Conservation (phyloP, 352 stramenopile genomes). For the Thraustochytrium striatum region DNA sequence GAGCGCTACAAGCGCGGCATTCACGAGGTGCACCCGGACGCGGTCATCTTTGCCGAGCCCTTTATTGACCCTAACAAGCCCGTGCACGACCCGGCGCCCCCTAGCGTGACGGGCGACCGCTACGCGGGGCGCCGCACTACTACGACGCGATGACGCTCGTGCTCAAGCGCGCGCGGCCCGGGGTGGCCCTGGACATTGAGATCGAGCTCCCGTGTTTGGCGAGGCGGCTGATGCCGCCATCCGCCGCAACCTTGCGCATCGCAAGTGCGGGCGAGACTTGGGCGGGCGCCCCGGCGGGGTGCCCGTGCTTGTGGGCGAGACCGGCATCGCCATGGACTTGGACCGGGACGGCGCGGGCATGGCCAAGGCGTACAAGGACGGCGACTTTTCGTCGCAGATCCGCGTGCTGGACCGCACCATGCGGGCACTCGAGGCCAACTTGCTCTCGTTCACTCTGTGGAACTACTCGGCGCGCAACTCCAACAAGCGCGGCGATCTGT, state of each 20-base stretch:
- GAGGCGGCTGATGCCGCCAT: neutral
- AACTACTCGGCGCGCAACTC: constrained; percentile 75
- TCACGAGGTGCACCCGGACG: constrained; percentile 61
- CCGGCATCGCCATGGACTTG: constrained; percentile 67
- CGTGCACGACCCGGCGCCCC: constrained; percentile 9
- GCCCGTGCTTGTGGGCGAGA: constrained; percentile 66
- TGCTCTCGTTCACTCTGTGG: constrained; percentile 79
- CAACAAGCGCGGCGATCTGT: constrained; percentile 70
- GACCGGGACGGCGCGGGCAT: constrained; percentile 53
- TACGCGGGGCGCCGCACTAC: constrained; percentile 66
- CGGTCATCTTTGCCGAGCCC: constrained; percentile 68
- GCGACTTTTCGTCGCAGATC: constrained; percentile 61
- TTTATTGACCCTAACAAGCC: constrained; percentile 46
- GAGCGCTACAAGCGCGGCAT: constrained; percentile 56
- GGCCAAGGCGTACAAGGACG: constrained; percentile 56
- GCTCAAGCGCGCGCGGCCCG: constrained; percentile 64
- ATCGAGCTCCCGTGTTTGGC: constrained; percentile 68
- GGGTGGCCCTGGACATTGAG: constrained; percentile 68
- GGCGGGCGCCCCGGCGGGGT: constrained; percentile 61
- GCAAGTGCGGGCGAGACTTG: neutral
- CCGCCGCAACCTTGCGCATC: constrained; percentile 10
- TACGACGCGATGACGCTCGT: constrained; percentile 77
- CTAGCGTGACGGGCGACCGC: neutral
- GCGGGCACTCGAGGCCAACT: constrained; percentile 64
- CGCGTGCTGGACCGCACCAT: constrained; percentile 71